These are phyloP conservation scores for Penicillium decumbens DNA, from an alignment of 2,329 filamentous ascomycete species.

Conservation along the genomic window DNA sequence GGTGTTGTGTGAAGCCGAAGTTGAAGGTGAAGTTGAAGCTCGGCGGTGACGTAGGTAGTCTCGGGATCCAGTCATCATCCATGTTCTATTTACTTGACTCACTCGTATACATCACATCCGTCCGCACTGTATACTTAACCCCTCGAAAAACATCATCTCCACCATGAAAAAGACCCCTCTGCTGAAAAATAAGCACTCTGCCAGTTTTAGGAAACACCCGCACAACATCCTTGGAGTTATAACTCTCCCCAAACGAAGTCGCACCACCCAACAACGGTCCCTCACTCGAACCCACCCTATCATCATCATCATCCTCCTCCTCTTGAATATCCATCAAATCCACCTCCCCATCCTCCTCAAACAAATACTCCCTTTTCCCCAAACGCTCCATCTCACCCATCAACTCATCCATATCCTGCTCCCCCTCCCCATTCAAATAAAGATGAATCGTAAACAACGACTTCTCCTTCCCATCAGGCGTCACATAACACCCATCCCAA, in stretches of 20 bases:
- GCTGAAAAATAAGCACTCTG: slow-evolving; percentile 54
- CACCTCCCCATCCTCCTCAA: slow-evolving; percentile 13
- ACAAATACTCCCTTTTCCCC: slow-evolving; percentile 7
- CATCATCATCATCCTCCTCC: background rate
- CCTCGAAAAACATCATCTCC: slow-evolving; percentile 53
- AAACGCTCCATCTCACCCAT: slow-evolving; percentile 17
- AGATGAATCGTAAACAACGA: slow-evolving; percentile 55
- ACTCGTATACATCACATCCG: slow-evolving; percentile 51
- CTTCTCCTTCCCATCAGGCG: slow-evolving; percentile 49
- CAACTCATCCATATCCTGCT: slow-evolving; percentile 32
- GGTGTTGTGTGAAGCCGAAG: background rate
- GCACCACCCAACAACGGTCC: slow-evolving; percentile 49
- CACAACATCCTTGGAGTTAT: slow-evolving; percentile 30
- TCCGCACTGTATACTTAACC: slow-evolving; percentile 53
- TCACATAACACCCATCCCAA: slow-evolving; percentile 61
- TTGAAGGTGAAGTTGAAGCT: background rate
- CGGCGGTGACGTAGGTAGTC: too few relatives aligned
- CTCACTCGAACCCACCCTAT: background rate
- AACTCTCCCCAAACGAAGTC: slow-evolving; percentile 48
- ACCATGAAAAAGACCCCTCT: slow-evolving; percentile 49
- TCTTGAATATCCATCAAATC: slow-evolving; percentile 14
- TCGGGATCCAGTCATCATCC: too few relatives aligned
- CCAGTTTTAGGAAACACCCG: slow-evolving; percentile 50
- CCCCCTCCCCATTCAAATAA: slow-evolving; percentile 49
- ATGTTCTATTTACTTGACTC: too few relatives aligned